Evolutionary conservation across 108 stramenopile species (phyloP), one percentile per base, ranked within the genome.

Genomic region (Nitzschia sp.): DNA sequence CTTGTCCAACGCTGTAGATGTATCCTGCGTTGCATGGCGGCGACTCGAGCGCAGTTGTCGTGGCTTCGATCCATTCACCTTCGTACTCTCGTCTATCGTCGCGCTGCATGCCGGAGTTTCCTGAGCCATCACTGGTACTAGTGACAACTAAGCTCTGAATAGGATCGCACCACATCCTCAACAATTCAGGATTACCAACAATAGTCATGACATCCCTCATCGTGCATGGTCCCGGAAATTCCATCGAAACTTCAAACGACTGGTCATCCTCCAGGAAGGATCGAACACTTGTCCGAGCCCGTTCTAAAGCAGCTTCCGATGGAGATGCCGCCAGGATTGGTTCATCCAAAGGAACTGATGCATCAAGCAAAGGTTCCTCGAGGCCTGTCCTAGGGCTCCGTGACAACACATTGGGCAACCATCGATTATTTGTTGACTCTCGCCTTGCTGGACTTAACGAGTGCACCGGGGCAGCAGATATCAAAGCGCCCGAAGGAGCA

Each of bases 41-140:
- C 5, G 76, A 68, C 52, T 66, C 53, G 45, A 90, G 54, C 0
- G 66, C 52, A 1, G 89, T 63, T 0, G 89, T 80, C 9, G 81
- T 80, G 25, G 85, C 83, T 64, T 87, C 86, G 54, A 90, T 80
- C 89, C 89, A 90, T 80, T 90, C 83, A 21, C 85, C 89, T 60
- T 90, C 86, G 62, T 88, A 83, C 60, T 81, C 73, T 23, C 72
- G 63, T 30, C 22, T 44, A 29, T 31, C 21, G 46, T 77, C 66
- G 8, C 34, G 26, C 11, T 55, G 58, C 13, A 22, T 34, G 17
- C 35, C 26, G 47, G 66, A 25, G 27, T 53, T 58, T 30, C 19
- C n/a, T 9, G 50, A 47, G 44, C 67, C 36, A 63, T 79, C 84
- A 58, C 77, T 81, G 50, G 75, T 61, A 9, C 60, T 61, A n/a